phyloP scores from a whole-genome alignment of 768 basidiomycete species.

The Termitomyces sp. region DNA sequence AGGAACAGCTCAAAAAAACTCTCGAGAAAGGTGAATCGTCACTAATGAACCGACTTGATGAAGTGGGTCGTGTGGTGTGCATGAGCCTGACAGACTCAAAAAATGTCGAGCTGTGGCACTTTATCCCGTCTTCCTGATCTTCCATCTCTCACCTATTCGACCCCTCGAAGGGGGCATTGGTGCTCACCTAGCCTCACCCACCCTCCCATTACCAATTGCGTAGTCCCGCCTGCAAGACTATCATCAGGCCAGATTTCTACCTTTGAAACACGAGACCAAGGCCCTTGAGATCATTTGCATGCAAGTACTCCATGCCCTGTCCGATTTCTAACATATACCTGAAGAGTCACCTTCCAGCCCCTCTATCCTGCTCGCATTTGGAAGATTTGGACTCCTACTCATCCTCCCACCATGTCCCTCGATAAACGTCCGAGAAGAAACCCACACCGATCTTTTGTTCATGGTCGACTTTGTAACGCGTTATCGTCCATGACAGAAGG shows the following conservation, averaged over 20 bases:
- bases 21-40: too few species aligned
- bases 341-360: conserved; percentile 34
- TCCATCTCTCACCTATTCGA: too few species aligned
- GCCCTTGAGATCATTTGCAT: conserved; percentile 71
- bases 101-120: too few species aligned
- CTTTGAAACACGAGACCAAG: conserved; percentile 12
- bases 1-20: too few species aligned
- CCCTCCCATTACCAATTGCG: too few species aligned
- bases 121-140: too few species aligned
- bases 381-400: background rate
- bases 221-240: background rate
- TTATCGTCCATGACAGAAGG: conserved; percentile 76
- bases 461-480: conserved; percentile 71
- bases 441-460: conserved; percentile 68
- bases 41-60: too few species aligned
- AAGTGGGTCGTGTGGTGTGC: too few species aligned
- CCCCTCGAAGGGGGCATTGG: too few species aligned
- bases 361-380: background rate
- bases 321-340: conserved; percentile 72
- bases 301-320: conserved; percentile 79
- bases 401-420: conserved; percentile 49
- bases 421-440: conserved; percentile 75
- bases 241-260: background rate
- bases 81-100: too few species aligned
- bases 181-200: too few species aligned